Conservation (phyloP, 768 basidiomycete genomes). For the Tricholoma matsutake region DNA sequence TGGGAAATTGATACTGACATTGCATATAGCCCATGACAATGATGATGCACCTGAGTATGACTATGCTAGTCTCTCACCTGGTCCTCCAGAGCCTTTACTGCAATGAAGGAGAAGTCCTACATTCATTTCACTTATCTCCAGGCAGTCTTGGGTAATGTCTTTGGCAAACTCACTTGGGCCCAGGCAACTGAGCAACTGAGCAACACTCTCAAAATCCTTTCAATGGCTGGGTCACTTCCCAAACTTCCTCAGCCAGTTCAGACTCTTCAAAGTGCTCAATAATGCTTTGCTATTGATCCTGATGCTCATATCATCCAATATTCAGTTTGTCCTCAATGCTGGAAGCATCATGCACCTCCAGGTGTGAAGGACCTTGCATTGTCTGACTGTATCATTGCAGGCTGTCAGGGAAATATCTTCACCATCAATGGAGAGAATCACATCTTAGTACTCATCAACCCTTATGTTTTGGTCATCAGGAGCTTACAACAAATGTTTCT, state of each 20-base stretch:
- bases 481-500: constrained; percentile 8
- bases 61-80: too few species aligned
- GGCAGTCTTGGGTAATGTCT: constrained; percentile 7
- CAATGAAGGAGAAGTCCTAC: constrained; percentile 1
- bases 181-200: background rate
- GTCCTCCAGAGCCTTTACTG: too few species aligned
- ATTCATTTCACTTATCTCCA: constrained; percentile 4
- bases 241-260: constrained; percentile 12
- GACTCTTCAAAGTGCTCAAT: constrained; percentile 14
- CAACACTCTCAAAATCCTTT: constrained; percentile 5
- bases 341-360: background rate
- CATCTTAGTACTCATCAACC: background rate
- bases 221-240: constrained; percentile 9
- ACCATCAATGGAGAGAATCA: background rate
- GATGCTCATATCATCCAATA: constrained; percentile 5
- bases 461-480: constrained; percentile 4
- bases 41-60: too few species aligned
- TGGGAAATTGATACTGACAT: too few species aligned
- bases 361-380: background rate
- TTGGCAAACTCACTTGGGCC: constrained; percentile 1
- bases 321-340: background rate
- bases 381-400: background rate
- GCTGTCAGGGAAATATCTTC: background rate
- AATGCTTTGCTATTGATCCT: constrained; percentile 1
- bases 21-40: too few species aligned